Base-by-base conservation (phyloP, 2,329 filamentous ascomycete genomes). In the Aspergillus hortae region DNA sequence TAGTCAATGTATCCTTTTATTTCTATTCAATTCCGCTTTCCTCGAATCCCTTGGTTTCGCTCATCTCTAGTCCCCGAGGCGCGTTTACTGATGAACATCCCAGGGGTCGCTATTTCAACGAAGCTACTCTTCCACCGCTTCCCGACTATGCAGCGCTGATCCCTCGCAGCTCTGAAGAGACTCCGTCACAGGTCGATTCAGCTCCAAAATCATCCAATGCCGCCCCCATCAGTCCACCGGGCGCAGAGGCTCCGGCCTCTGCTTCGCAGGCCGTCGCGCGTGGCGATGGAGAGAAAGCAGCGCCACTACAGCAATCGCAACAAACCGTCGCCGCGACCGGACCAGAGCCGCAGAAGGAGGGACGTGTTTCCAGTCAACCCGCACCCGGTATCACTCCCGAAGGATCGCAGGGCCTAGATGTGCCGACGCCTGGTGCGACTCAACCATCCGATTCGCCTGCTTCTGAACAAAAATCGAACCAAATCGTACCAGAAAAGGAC, bases 41-140 rank as follows among this genome's bases (percentile, higher is more conserved):
- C 44, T 35, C 23, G 5, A 36, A 45, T 42, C n/a, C 10, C 21
- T 38, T 46, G 14, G 10, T n/a, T 12, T 4, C 19, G 19, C 25
- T 17, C 27, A 6, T 11, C 12, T 7, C 30, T 42, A 36, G 35
- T 40, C 19, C 6, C 41, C 35, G 15, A 38, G 43, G 38, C 52
- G 25, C 45, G 44, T 53, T 36, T 52, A 44, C 52, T 59, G 48
- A 55, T 43, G 42, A 35, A 9, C 45, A 23, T 47, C 40, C 53
- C 61, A 84, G 82, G 76, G 79, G 79, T 60, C 79, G 77, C 55
- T 74, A 74, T 64, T 85, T 83, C 69, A 73, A 81, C 66, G 79
- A 82, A 67, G 67, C 74, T 58, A 80, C 80, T 47, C 73, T 82
- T 40, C 79, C 77, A 55, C 59, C 67, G 35, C 66, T 71, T 55